Evolutionary conservation across 2,329 filamentous ascomycete genomes (phyloP).

Genomic region (Clathrospora elynae): DNA sequence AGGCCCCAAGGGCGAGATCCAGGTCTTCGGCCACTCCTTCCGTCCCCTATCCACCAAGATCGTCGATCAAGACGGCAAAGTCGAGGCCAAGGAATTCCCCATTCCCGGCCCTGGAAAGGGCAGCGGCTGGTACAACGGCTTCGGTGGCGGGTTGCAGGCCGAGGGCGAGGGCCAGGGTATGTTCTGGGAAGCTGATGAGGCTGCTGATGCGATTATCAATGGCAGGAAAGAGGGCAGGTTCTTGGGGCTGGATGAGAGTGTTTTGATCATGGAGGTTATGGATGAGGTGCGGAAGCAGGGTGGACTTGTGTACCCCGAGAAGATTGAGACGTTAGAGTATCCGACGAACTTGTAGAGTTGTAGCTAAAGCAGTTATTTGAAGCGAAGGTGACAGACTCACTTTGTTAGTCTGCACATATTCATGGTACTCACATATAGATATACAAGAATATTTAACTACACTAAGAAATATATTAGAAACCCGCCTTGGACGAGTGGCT

Average conservation of each 20-base stretch:
- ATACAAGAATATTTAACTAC: too few relatives aligned
- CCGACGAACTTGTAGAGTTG: constrained; percentile 36
- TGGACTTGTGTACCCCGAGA: constrained; percentile 66
- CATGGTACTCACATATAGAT: too few relatives aligned
- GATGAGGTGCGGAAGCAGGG: constrained; percentile 70
- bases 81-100: constrained; percentile 55
- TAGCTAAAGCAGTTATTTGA: too few relatives aligned
- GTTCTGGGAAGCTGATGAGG: constrained; percentile 88
- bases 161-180: constrained; percentile 75
- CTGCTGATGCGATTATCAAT: constrained; percentile 73
- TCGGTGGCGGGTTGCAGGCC: constrained; percentile 50
- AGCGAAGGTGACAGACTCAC: too few relatives aligned
- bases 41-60: constrained; percentile 69
- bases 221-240: constrained; percentile 73
- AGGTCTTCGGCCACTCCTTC: constrained; percentile 74
- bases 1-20: constrained; percentile 80
- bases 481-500: too few relatives aligned
- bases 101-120: constrained; percentile 55
- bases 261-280: constrained; percentile 84
- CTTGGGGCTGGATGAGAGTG: constrained; percentile 71
- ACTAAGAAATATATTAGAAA: too few relatives aligned
- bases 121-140: constrained; percentile 56
- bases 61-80: constrained; percentile 58
- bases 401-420: too few relatives aligned
- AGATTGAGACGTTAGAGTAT: constrained; percentile 62